Evolutionary conservation across 2,329 filamentous ascomycete species (phyloP).

Genomic region (Byssothecium circinans): DNA sequence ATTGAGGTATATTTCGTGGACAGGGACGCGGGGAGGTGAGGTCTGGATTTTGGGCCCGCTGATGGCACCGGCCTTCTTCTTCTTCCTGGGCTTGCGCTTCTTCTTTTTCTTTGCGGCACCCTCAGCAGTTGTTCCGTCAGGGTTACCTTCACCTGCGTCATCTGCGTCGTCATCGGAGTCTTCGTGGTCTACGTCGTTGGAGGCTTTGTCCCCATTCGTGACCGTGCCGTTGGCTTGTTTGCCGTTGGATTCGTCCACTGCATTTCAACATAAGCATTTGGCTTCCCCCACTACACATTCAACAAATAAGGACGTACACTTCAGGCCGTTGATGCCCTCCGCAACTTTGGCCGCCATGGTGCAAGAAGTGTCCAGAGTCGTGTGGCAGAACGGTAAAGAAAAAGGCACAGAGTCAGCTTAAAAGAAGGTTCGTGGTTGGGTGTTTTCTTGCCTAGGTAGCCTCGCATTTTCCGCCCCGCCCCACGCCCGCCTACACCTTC

Average conservation of each 20-base stretch:
- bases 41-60: conserved; percentile 67
- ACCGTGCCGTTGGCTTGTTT: conserved; percentile 33
- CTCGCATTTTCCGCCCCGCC: conserved; percentile 8
- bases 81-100: conserved; percentile 77
- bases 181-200: conserved; percentile 53
- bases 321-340: conserved; percentile 42
- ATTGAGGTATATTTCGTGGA: conserved; percentile 74
- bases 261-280: conserved; percentile 2
- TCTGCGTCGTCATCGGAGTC: conserved; percentile 60
- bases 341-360: conserved; percentile 43
- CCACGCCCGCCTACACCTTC: conserved; percentile 13
- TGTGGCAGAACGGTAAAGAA: conserved; percentile 2
- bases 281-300: background rate
- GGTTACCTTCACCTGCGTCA: conserved; percentile 52
- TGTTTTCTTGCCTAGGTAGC: background rate
- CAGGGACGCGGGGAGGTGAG: conserved; percentile 72
- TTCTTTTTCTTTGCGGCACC: conserved; percentile 72
- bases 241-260: conserved; percentile 42
- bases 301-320: conserved; percentile 29
- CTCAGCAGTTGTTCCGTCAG: conserved; percentile 39
- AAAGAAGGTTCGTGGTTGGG: background rate
- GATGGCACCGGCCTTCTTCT: conserved; percentile 58
- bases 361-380: conserved; percentile 1
- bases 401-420: conserved; percentile 11
- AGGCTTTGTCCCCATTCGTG: conserved; percentile 43